Conservation (phyloP, 108 stramenopile genomes). For the Aurantiochytrium sp. region DNA sequence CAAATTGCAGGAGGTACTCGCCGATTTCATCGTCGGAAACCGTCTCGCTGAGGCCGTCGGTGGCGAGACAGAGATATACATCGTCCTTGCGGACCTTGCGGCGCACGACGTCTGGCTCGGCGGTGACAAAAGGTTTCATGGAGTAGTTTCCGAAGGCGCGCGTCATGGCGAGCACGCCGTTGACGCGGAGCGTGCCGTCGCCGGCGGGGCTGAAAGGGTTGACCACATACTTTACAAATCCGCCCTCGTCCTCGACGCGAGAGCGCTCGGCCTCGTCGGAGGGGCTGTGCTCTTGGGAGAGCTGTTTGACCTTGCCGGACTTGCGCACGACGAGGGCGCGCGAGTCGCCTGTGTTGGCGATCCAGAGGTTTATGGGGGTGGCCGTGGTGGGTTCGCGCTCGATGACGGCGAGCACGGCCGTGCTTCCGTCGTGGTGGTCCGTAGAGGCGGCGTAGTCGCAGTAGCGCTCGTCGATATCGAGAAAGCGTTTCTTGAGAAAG, state of each 20-base stretch:
- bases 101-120: background rate
- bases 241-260: background rate
- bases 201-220: background rate
- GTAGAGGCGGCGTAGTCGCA: background rate
- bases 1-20: background rate
- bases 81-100: conserved; percentile 3
- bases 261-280: background rate
- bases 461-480: background rate
- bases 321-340: background rate
- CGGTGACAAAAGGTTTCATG: conserved; percentile 21
- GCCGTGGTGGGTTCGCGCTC: background rate
- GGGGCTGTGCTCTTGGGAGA: background rate
- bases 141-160: conserved; percentile 21
- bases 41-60: background rate
- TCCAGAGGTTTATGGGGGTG: background rate
- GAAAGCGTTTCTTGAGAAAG: background rate
- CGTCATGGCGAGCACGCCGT: conserved; percentile 22
- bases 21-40: background rate
- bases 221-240: background rate
- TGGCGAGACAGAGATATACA: background rate
- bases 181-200: background rate
- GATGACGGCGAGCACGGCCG: background rate
- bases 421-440: background rate
- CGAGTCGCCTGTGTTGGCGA: conserved; percentile 12
- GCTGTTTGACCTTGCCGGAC: background rate